Evolutionary conservation across 495 filamentous ascomycete genomes (phyloP), one percentile per base, ranked within the genome.

Genomic region (Aspergillus coremiiformis): DNA sequence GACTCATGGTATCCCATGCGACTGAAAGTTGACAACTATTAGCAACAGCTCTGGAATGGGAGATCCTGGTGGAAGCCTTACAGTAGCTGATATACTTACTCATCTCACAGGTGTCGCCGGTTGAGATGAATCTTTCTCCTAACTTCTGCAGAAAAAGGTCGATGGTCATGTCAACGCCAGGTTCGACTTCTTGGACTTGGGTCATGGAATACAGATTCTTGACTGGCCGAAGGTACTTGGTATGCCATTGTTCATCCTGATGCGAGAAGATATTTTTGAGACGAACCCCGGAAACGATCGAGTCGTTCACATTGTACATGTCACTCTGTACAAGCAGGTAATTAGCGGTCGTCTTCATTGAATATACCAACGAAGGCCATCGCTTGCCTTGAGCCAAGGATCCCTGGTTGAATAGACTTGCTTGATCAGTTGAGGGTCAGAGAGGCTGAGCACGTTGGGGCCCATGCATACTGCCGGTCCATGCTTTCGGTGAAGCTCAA

Each of bases 1-100:
- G 57, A 29, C 66, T 60, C 51, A 71, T 67, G 3, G 53, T 57
- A 49, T 71, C 69, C 62, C 65, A 73, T 15, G 69, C 68, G 51
- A 68, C 68, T 71, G 42, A 20, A 14, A 5, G 17, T 27, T 24
- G 10, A 15, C 27, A 20, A 3, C 41, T 24, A 51, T 41, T 22
- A 35, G 7, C 37, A 4, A 22, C 5, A 14, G 32, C 2, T n/a
- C 11, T 2, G 32, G 32, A 17, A 22, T 1, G 30, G 23, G 27
- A 26, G n/a, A 11, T 47, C n/a, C 41, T 7, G 12, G 10, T 14
- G 26, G 6, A n/a, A n/a, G n/a, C n/a, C 48, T 46, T 14, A 56
- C 53, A 56, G 53, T 47, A 56, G 29, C 23, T 41, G 22, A 33
- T 55, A 53, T 37, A 66, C 64, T 21, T 50, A 55, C 23, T 55